Conservation (phyloP, 2,329 filamentous ascomycete species). For the Penicillium sp. region DNA sequence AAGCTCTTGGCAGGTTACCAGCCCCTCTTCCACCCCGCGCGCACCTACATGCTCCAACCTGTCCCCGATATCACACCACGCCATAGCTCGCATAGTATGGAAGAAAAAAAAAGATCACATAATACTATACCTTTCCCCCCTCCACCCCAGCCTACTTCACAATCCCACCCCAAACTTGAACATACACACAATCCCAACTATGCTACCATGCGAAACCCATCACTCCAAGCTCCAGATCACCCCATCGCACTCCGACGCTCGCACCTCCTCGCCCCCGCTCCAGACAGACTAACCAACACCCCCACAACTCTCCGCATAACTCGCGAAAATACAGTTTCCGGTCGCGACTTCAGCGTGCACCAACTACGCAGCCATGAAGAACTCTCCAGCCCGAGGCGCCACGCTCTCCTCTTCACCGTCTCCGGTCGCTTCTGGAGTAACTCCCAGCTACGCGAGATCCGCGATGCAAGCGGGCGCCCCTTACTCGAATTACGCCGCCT, state of each 20-base stretch:
- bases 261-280: conserved; percentile 23
- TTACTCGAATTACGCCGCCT: conserved; percentile 16
- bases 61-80: not conserved
- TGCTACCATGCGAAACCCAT: conserved; percentile 9
- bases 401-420: conserved; percentile 18
- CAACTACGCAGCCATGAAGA: conserved; percentile 19
- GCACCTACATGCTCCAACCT: not conserved
- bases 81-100: not conserved
- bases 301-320: conserved; percentile 21
- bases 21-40: not conserved
- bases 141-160: not conserved
- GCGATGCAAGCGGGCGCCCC: conserved; percentile 9
- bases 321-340: conserved; percentile 13
- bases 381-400: conserved; percentile 12
- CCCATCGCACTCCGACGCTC: conserved; percentile 23
- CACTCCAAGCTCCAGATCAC: conserved; percentile 20
- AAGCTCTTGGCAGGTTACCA: not conserved
- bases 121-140: not conserved
- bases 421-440: conserved; percentile 18
- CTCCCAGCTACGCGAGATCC: conserved; percentile 17
- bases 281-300: conserved; percentile 24
- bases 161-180: not conserved
- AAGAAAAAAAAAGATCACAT: not conserved
- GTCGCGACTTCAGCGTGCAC: conserved; percentile 13
- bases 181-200: not conserved